Evolutionary conservation across 192 early-diverging fungal genomes (phyloP), one percentile per base, ranked within the genome.

Genomic region (Podila horticola): DNA sequence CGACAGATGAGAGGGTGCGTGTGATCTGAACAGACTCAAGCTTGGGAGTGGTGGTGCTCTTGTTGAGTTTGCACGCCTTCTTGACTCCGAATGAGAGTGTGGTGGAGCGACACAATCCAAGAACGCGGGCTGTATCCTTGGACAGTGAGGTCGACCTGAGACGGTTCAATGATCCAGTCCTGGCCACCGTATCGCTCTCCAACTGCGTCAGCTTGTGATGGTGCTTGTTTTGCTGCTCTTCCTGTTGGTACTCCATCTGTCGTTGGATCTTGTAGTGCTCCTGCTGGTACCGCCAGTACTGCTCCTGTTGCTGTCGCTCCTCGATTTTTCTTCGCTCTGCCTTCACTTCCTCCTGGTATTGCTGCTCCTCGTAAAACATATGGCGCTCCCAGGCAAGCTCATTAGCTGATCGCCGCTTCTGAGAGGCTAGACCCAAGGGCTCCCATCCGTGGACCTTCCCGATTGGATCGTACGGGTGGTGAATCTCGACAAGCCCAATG

Each of bases 371-470:
- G 66, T 81, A 81, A 45, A 69, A 81, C 12, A 72, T 28, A 31
- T 81, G 77, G 13, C 71, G 34, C 11, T 81, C 71, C 77, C 77
- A 81, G 7, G 77, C 77, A 12, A 81, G 71, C 28, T 81, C 77
- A 12, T 81, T 26, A 1, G 63, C 71, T 17, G 77, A 48, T 38
- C 55, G 58, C 13, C 19, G 59, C 29, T 19, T 61, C 15, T 26
- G 20, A 24, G 26, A 28, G 19, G 20, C 26, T 19, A 33, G 30
- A 19, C 59, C 59, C 22, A 61, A 30, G 0, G 59, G 52, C 17
- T 55, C 52, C 52, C 52, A 55, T 22, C 52, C 52, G 5, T 55
- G 52, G n/a, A 55, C 52, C 52, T 55, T n/a, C 24, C 52, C 52
- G 24, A 55, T 24, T 11, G n/a, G n/a, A 55, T 4, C 11, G 15